Conservation (phyloP, 331 rosid genomes). For the Stylosanthes scabra region DNA sequence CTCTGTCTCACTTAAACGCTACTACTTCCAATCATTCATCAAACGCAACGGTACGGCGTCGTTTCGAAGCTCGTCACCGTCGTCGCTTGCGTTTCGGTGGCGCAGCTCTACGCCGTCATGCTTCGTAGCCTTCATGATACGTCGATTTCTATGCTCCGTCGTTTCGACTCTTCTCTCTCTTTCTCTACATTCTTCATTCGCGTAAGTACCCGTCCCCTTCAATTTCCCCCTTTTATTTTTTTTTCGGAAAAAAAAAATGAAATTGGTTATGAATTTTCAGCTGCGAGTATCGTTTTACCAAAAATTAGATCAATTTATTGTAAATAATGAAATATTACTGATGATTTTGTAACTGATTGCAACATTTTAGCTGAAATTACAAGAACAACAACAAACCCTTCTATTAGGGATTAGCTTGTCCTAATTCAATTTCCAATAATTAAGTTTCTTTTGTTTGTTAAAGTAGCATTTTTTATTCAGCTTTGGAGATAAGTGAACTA, state of each 20-base stretch:
- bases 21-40: not conserved
- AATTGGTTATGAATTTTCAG: not conserved
- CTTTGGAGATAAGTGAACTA: not conserved
- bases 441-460: no score
- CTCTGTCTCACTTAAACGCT: not conserved
- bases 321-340: no score
- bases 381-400: no score
- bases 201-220: constrained; percentile 48
- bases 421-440: not conserved
- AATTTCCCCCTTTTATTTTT: not conserved
- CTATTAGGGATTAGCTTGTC: not conserved
- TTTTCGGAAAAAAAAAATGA: not conserved
- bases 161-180: constrained; percentile 54
- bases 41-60: constrained; percentile 59
- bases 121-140: no score
- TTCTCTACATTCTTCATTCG: constrained; percentile 64
- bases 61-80: constrained; percentile 57
- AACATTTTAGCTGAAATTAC: not conserved
- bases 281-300: not conserved
- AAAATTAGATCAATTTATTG: no score
- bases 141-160: no score
- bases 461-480: not conserved
- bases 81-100: constrained; percentile 63
- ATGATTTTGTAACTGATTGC: no score
- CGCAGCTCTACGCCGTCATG: constrained; percentile 63